These are phyloP conservation scores for Didymellaceae sp. DNA, from an alignment of 2,329 filamentous ascomycete genomes.

Conservation along the genomic window DNA sequence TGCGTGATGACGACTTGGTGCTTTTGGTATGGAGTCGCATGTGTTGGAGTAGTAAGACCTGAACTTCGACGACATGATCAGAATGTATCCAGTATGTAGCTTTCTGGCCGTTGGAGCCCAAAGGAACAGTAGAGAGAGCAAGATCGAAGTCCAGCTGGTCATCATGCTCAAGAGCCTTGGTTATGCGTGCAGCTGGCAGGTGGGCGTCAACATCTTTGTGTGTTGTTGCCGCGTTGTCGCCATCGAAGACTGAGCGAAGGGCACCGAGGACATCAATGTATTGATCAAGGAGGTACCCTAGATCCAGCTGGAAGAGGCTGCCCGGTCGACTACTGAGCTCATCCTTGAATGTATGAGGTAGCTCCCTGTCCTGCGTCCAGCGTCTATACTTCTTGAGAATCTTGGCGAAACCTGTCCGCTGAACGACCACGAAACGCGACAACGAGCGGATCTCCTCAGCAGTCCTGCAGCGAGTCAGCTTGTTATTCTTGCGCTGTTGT, in stretches of 20 bases:
- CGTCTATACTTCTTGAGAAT: constrained; percentile 88
- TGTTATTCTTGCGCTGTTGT: too few relatives aligned
- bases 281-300: constrained; percentile 59
- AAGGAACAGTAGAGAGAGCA: constrained; percentile 54
- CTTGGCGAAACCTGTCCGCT: constrained; percentile 79
- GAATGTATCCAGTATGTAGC: constrained; percentile 62
- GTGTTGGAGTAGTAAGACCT: constrained; percentile 59
- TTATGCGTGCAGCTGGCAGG: constrained; percentile 45
- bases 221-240: constrained; percentile 24
- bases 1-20: constrained; percentile 23
- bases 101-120: constrained; percentile 54
- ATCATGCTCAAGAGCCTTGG: constrained; percentile 48
- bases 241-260: constrained; percentile 54
- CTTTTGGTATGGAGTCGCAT: constrained; percentile 50
- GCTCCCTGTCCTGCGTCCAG: constrained; percentile 76
- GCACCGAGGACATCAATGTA: constrained; percentile 56
- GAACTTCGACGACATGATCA: constrained; percentile 61
- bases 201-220: constrained; percentile 22
- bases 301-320: constrained; percentile 74
- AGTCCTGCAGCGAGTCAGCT: constrained; percentile 54
- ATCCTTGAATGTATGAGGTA: constrained; percentile 70
- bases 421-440: constrained; percentile 74
- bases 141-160: constrained; percentile 58
- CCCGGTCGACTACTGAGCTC: constrained; percentile 70
- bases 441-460: constrained; percentile 75